These are phyloP conservation scores for Aaosphaeria arxii DNA, from an alignment of 2,329 filamentous ascomycete genomes.

Conservation along the genomic window DNA sequence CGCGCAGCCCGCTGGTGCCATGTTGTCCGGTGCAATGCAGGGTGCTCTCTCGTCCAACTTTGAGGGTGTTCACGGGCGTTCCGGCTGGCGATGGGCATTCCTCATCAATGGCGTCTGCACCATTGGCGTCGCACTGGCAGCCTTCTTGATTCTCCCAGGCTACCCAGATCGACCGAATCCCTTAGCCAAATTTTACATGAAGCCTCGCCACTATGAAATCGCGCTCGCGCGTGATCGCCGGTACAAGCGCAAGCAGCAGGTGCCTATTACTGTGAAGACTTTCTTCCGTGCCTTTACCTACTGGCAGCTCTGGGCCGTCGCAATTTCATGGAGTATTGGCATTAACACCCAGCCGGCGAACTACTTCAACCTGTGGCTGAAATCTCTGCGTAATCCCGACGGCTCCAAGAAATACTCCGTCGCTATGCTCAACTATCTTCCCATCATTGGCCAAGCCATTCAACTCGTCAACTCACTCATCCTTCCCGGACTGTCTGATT, in stretches of 20 bases:
- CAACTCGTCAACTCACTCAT: slow-evolving; percentile 7
- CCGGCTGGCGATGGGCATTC: slow-evolving; percentile 50
- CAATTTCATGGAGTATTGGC: slow-evolving; percentile 4
- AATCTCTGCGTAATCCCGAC: slow-evolving; percentile 5
- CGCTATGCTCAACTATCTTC: slow-evolving; percentile 10
- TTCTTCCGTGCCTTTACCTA: slow-evolving; percentile 10
- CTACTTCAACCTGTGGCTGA: slow-evolving; percentile 11
- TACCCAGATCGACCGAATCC: slow-evolving; percentile 8
- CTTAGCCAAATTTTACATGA: slow-evolving; percentile 8
- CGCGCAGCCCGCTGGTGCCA: slow-evolving; percentile 5
- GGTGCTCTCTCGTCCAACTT: slow-evolving; percentile 20
- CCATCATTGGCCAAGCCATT: slow-evolving; percentile 6
- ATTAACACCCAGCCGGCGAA: slow-evolving; percentile 2
- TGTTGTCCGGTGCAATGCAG: slow-evolving; percentile 6
- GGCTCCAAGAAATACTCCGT: slow-evolving; percentile 7
- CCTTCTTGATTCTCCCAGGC: neutral
- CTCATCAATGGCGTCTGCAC: slow-evolving; percentile 43
- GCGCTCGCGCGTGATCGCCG: slow-evolving; percentile 4
- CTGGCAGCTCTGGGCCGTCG: slow-evolving; percentile 7
- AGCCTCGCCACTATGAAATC: slow-evolving; percentile 6
- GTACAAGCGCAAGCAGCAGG: slow-evolving; percentile 5
- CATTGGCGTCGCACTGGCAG: slow-evolving; percentile 2
- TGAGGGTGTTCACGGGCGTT: slow-evolving; percentile 29
- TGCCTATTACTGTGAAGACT: slow-evolving; percentile 6
- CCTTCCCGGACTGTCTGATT: slow-evolving; percentile 7